Evolutionary conservation across 108 stramenopile genomes (phyloP).

Genomic region (Discostella stelligeroides): DNA sequence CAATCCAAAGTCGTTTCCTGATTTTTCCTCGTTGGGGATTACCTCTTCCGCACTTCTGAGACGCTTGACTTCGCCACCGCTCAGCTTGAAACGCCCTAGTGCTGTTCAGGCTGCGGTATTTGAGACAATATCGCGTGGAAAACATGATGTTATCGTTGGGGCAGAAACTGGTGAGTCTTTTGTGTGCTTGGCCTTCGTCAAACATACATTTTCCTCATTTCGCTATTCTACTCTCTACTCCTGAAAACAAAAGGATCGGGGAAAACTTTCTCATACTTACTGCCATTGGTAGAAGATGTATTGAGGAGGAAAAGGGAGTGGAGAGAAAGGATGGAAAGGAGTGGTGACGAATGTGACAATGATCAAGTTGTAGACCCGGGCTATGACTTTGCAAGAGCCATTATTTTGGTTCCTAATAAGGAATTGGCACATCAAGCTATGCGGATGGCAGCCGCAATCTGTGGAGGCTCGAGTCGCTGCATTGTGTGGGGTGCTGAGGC

Average conservation of each 20-base stretch:
- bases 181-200: too few relatives aligned
- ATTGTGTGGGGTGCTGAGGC: constrained; percentile 42
- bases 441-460: constrained; percentile 77
- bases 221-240: too few relatives aligned
- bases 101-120: constrained; percentile 77
- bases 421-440: constrained; percentile 87
- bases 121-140: constrained; percentile 46
- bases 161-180: constrained; percentile 81
- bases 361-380: constrained; percentile 34
- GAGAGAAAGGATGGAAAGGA: constrained; percentile 24
- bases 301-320: constrained; percentile 60
- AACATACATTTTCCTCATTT: too few relatives aligned
- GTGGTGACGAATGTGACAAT: not conserved
- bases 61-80: constrained; percentile 51
- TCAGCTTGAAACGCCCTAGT: constrained; percentile 59
- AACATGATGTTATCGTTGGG: constrained; percentile 81
- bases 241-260: too few relatives aligned
- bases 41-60: constrained; percentile 63
- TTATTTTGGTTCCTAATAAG: constrained; percentile 90
- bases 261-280: constrained; percentile 95
- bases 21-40: constrained; percentile 75
- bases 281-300: constrained; percentile 86
- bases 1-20: constrained; percentile 24
- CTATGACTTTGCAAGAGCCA: constrained; percentile 79
- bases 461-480: constrained; percentile 60